Evolutionary conservation across 257 asterid genomes (phyloP).

Genomic region (Prunella vulgaris): DNA sequence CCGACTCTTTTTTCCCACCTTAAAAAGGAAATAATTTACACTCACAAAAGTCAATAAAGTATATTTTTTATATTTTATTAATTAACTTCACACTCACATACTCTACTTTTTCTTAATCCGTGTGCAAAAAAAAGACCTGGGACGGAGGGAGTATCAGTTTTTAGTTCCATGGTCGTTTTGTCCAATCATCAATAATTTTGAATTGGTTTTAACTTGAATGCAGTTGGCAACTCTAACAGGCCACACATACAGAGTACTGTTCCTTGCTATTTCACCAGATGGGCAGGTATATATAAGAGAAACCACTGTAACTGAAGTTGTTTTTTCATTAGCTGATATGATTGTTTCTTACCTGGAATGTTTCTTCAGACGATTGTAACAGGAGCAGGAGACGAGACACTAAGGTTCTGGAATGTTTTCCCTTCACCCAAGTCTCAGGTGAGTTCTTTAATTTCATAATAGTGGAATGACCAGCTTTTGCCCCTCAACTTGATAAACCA

Average conservation of each 20-base stretch:
- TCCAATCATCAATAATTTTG: constrained; percentile 2
- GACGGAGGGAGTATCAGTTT: background rate
- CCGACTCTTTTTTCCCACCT: too few species aligned
- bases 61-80: too few species aligned
- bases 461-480: background rate
- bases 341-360: background rate
- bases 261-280: constrained; percentile 96
- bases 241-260: constrained; percentile 83
- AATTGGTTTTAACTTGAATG: constrained; percentile 20
- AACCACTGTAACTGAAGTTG: too few species aligned
- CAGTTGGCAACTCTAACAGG: constrained; percentile 97
- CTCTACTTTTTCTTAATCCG: too few species aligned
- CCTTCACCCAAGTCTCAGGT: constrained; percentile 97
- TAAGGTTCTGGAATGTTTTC: constrained; percentile 90
- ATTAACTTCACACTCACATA: too few species aligned
- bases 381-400: constrained; percentile 99
- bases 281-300: constrained; percentile 63
- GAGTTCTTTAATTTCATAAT: constrained; percentile 11
- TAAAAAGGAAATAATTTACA: too few species aligned
- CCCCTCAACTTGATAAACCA: background rate
- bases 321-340: background rate
- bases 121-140: too few species aligned
- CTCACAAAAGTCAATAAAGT: too few species aligned
- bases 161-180: background rate
- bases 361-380: constrained; percentile 82